phyloP scores from a whole-genome alignment of 768 basidiomycete species.

The Naganishia antarctica region DNA sequence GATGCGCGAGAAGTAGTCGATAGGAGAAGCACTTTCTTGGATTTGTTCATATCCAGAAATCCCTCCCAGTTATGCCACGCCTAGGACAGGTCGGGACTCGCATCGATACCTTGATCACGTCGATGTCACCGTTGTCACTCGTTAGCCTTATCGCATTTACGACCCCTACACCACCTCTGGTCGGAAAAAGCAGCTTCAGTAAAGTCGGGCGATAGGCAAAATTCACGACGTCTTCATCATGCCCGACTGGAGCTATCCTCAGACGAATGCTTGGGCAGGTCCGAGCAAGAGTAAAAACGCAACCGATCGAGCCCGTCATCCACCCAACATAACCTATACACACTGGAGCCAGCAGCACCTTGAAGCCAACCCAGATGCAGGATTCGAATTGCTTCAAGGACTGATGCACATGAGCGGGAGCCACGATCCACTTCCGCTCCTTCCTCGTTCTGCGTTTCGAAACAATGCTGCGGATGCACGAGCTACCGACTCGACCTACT shows the following conservation, averaged over 20 bases:
- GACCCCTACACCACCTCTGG: not conserved
- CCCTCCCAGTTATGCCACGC: no score
- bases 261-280: conserved; percentile 15
- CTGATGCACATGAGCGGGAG: conserved; percentile 21
- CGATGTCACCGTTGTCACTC: not conserved
- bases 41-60: no score
- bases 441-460: not conserved
- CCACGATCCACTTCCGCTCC: conserved; percentile 2
- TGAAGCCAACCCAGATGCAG: conserved; percentile 12
- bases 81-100: not conserved
- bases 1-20: no score
- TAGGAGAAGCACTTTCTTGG: no score
- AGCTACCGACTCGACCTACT: not conserved
- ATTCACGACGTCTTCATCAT: no score
- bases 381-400: conserved; percentile 4
- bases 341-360: conserved; percentile 19
- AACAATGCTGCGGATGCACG: not conserved
- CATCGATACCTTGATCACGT: not conserved
- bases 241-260: conserved; percentile 15
- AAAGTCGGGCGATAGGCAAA: no score
- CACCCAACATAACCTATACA: conserved; percentile 4
- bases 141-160: no score
- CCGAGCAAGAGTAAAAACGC: conserved; percentile 1
- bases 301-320: not conserved
- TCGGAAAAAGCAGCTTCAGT: not conserved